phyloP scores from a whole-genome alignment of 2,329 filamentous ascomycete species.

The Penicillium nordicum region DNA sequence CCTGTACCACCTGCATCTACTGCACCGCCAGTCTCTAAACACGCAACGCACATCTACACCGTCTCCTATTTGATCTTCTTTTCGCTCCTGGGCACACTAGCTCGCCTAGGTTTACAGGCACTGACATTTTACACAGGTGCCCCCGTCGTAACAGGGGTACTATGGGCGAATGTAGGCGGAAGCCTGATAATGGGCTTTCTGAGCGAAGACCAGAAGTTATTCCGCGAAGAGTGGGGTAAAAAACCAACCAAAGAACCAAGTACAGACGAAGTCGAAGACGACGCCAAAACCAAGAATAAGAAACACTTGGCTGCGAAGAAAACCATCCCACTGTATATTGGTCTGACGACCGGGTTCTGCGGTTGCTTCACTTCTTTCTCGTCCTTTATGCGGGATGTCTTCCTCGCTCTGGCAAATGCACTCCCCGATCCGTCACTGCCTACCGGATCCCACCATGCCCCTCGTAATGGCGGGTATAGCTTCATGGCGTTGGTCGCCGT shows the following conservation, averaged over 20 bases:
- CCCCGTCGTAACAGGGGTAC: conserved; percentile 67
- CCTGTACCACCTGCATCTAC: conserved; percentile 7
- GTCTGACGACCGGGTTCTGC: conserved; percentile 80
- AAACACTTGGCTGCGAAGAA: conserved; percentile 68
- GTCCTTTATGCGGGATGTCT: conserved; percentile 74
- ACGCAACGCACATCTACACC: conserved; percentile 63
- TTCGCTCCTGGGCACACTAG: conserved; percentile 77
- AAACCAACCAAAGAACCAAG: conserved; percentile 23
- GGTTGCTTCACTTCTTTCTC: conserved; percentile 90
- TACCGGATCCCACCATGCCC: conserved; percentile 31
- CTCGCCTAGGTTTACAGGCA: conserved; percentile 73
- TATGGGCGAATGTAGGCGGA: conserved; percentile 87
- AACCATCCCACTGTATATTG: conserved; percentile 83
- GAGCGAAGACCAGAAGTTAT: conserved; percentile 71
- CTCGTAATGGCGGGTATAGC: conserved; percentile 70
- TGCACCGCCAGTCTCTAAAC: conserved; percentile 43
- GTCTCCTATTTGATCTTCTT: conserved; percentile 82
- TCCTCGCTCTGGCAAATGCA: conserved; percentile 74
- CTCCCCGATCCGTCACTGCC: conserved; percentile 54
- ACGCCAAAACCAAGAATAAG: conserved; percentile 34
- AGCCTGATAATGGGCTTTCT: conserved; percentile 83
- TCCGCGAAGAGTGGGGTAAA: conserved; percentile 63
- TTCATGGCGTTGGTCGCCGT: conserved; percentile 78
- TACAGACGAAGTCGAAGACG: conserved; percentile 19
- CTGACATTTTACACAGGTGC: conserved; percentile 76